These are phyloP conservation scores for Epichloe gansuensis DNA, from an alignment of 2,329 filamentous ascomycete genomes.

Conservation along the genomic window DNA sequence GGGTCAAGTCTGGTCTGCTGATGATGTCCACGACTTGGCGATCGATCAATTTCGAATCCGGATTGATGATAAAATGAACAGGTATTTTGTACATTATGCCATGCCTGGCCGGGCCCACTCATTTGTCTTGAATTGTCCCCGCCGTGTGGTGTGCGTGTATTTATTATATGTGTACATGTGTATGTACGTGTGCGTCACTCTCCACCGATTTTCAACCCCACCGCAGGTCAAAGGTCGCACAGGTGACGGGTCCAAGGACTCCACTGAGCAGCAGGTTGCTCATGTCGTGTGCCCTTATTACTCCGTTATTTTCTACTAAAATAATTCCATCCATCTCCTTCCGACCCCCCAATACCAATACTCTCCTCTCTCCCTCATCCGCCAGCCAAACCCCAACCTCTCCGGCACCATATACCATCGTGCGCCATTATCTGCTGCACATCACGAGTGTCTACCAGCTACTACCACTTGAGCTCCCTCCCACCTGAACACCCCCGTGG, in stretches of 20 bases:
- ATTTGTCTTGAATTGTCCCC: neutral
- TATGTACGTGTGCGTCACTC: neutral
- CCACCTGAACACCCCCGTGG: neutral
- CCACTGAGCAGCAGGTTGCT: no score
- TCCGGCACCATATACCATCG: neutral
- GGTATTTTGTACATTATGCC: neutral
- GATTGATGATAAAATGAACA: neutral
- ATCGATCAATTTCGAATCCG: neutral
- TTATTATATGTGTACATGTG: no score
- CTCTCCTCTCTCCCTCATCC: neutral
- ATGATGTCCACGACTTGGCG: neutral
- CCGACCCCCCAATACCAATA: neutral
- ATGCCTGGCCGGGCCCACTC: neutral
- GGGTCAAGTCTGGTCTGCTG: neutral
- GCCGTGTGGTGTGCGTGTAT: neutral
- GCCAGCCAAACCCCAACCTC: neutral
- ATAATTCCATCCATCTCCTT: no score
- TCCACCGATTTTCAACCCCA: neutral
- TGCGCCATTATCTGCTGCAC: neutral
- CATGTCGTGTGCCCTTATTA: neutral
- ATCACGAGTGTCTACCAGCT: neutral
- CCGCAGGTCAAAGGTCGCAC: no score
- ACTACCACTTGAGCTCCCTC: neutral
- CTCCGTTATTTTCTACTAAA: no score
- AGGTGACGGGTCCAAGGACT: no score